Evolutionary conservation across 2,329 filamentous ascomycete species (phyloP), one percentile per base, ranked within the genome.

Genomic region (Aspergillus sojae): DNA sequence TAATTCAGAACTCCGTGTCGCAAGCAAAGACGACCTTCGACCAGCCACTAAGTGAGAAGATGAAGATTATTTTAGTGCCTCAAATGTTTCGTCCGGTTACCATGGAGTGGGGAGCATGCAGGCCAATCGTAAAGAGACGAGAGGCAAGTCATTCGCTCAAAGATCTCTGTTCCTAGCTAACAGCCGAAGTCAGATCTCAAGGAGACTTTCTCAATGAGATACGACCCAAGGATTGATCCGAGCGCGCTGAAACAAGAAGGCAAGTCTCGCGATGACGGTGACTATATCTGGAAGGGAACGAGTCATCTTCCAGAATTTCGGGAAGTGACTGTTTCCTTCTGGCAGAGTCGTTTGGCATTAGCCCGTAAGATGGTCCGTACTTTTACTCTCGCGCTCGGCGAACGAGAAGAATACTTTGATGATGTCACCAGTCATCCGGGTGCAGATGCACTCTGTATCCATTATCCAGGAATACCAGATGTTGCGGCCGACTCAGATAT

Each of bases 371-470:
- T 89, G 36, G 80, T 85, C 2, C 77, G 78, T 5, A 75, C 82
- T 7, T 87, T 89, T 67, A 86, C 86, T 0, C 76, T 89, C 3
- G 82, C 82, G 5, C 77, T 89, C 2, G 80, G 81, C 12, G 75
- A 88, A 4, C 78, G 81, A 0, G 86, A 89, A 68, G 70, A 80
- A 39, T 83, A 84, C 60, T 88, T 88, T 69, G 85, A 88, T 64
- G 74, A 75, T 3, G 82, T 86, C 59, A 82, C 83, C 21, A 82
- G 79, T 0, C 81, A 84, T 65, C 86, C 86, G 0, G 85, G 77
- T 0, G 74, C 77, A 1, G 78, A 81, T 59, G 78, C 74, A 2
- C 78, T 81, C 0, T 81, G 80, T 66, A 78, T 82, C 55, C 83
- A 79, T 65, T 84, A 84, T 59, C 81, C 82, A 0, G 71, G 73